Evolutionary conservation across 257 asterid species (phyloP).

Genomic region (Solanum medicagineum): DNA sequence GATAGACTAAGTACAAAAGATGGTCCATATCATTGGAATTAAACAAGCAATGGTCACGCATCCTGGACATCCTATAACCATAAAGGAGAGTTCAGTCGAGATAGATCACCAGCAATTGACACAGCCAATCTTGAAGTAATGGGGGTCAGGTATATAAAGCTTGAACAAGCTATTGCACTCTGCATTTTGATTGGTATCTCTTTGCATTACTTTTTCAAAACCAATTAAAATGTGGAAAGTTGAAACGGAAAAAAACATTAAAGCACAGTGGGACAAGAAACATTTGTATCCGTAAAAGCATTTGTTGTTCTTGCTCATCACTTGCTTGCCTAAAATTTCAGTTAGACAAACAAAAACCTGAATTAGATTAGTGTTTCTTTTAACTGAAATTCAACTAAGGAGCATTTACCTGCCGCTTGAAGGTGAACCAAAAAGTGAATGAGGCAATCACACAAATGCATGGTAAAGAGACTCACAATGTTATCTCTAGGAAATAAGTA

Average conservation of each 20-base stretch:
- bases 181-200: not conserved
- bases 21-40: not conserved
- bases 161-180: not conserved
- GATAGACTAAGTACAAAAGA: not conserved
- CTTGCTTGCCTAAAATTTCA: not conserved
- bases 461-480: not conserved
- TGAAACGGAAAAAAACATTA: not conserved
- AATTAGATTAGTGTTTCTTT: not conserved
- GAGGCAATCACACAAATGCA: not conserved
- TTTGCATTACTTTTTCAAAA: not conserved
- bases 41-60: not conserved
- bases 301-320: not conserved
- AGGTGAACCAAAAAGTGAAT: not conserved
- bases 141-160: not conserved
- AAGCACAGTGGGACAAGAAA: not conserved
- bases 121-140: not conserved
- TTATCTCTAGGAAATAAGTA: not conserved
- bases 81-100: not conserved
- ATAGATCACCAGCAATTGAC: not conserved
- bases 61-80: not conserved
- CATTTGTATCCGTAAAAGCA: not conserved
- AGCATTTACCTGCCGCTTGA: not conserved
- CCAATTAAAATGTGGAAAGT: not conserved
- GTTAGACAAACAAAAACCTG: not conserved
- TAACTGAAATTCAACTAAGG: not conserved